phyloP scores from a whole-genome alignment of 441 rosid genomes.

The Bocquillonia castaneifolia region DNA sequence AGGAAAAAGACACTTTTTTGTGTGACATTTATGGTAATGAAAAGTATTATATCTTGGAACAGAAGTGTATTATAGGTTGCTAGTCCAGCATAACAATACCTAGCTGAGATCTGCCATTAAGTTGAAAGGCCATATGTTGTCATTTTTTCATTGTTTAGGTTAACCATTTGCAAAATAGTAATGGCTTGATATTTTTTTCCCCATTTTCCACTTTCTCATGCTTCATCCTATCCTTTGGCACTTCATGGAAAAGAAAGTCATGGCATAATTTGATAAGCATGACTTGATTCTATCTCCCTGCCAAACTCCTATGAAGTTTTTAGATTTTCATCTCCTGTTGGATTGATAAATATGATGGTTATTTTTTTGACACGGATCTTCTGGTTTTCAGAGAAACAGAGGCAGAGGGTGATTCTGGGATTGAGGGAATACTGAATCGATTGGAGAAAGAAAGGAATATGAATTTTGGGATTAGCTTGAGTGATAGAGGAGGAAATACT shows the following conservation, averaged over 20 bases:
- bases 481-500: slow-evolving; percentile 35
- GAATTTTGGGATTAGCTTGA: slow-evolving; percentile 50
- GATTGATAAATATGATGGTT: slow-evolving; percentile 1
- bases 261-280: not conserved
- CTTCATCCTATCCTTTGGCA: not conserved
- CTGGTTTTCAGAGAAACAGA: slow-evolving; percentile 46
- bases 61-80: not conserved
- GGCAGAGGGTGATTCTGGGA: slow-evolving; percentile 47
- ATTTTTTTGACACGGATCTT: slow-evolving; percentile 18
- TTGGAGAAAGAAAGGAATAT: slow-evolving; percentile 76
- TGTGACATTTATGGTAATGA: not conserved
- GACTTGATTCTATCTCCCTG: not conserved
- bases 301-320: not conserved
- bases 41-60: not conserved
- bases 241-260: not conserved
- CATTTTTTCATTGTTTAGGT: not conserved
- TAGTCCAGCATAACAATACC: not conserved
- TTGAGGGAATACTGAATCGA: slow-evolving; percentile 71
- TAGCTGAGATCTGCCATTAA: slow-evolving; percentile 4
- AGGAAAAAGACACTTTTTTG: not conserved
- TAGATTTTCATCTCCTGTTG: slow-evolving; percentile 5
- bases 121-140: slow-evolving; percentile 15
- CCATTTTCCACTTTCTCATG: not conserved
- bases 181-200: not conserved
- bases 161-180: not conserved